These are phyloP conservation scores for Aspergillus coremiiformis DNA, from an alignment of 495 filamentous ascomycete species.

Conservation along the genomic window DNA sequence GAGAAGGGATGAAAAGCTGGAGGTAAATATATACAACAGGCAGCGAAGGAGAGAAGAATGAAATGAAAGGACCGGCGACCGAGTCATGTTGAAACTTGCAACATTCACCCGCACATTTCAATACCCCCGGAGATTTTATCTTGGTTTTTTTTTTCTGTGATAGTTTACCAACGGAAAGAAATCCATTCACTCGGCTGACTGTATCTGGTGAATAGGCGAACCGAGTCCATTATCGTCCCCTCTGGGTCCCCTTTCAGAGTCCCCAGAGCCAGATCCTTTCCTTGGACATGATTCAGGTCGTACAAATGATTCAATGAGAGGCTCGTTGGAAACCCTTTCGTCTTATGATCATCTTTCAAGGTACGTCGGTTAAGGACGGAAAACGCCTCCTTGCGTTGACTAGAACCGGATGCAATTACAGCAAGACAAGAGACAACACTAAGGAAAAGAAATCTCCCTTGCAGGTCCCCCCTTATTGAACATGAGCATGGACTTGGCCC, in stretches of 20 bases:
- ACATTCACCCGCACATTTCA: conserved; percentile 6
- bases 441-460: conserved; percentile 53
- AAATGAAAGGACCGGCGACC: not conserved
- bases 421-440: not conserved
- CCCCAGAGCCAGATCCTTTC: conserved; percentile 32
- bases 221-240: conserved; percentile 44
- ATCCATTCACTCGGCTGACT: conserved; percentile 1
- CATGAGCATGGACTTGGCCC: conserved; percentile 54
- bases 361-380: conserved; percentile 19
- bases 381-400: conserved; percentile 15
- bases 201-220: conserved; percentile 27
- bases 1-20: not conserved
- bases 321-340: conserved; percentile 35
- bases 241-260: conserved; percentile 36
- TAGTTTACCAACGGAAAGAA: not conserved
- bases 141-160: not conserved
- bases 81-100: not conserved
- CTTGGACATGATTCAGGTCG: conserved; percentile 54
- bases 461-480: conserved; percentile 56
- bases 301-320: conserved; percentile 31
- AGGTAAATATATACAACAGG: not conserved
- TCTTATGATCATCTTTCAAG: conserved; percentile 39
- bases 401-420: not conserved
- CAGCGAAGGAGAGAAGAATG: conserved; percentile 1
- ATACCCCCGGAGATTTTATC: too few species aligned